These are phyloP conservation scores for Cryptococcus maquisensis DNA, from an alignment of 1,284 basidiomycete species.

Conservation along the genomic window DNA sequence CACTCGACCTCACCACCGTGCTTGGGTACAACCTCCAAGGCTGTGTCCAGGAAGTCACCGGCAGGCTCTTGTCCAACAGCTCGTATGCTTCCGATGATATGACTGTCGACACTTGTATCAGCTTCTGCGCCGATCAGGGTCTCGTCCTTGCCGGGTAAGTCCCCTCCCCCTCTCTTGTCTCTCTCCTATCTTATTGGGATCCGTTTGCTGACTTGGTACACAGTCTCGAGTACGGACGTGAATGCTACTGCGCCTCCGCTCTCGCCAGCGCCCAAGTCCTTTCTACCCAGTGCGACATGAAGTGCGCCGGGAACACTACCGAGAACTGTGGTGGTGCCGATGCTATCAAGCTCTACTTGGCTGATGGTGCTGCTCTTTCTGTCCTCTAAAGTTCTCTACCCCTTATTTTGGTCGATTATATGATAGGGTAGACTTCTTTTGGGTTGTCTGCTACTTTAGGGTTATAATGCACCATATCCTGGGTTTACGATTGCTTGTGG, in stretches of 20 bases:
- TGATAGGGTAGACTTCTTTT: too few species aligned
- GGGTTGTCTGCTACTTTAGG: too few species aligned
- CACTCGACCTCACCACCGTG: conserved; percentile 3
- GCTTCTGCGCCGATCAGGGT: conserved; percentile 15
- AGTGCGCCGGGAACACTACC: conserved; percentile 14
- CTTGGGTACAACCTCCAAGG: conserved; percentile 9
- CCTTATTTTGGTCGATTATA: too few species aligned
- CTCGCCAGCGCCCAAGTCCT: conserved; percentile 12
- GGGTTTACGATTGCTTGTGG: too few species aligned
- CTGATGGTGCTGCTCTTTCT: neutral
- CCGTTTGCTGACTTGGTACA: conserved; percentile 22
- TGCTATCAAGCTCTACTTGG: conserved; percentile 15
- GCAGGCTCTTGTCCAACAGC: conserved; percentile 23
- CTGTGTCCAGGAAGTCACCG: conserved; percentile 17
- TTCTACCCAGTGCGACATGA: conserved; percentile 23
- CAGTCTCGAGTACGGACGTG: conserved; percentile 20
- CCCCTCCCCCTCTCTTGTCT: conserved; percentile 14
- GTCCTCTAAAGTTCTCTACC: too few species aligned
- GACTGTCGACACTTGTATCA: conserved; percentile 28
- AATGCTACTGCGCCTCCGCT: conserved; percentile 21
- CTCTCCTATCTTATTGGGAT: too few species aligned
- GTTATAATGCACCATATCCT: too few species aligned
- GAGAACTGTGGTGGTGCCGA: conserved; percentile 23
- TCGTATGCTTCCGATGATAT: conserved; percentile 13
- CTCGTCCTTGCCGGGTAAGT: neutral